Base-by-base conservation (phyloP, 225 moss, liverwort and hornwort species). In the Straminergon stramineum region DNA sequence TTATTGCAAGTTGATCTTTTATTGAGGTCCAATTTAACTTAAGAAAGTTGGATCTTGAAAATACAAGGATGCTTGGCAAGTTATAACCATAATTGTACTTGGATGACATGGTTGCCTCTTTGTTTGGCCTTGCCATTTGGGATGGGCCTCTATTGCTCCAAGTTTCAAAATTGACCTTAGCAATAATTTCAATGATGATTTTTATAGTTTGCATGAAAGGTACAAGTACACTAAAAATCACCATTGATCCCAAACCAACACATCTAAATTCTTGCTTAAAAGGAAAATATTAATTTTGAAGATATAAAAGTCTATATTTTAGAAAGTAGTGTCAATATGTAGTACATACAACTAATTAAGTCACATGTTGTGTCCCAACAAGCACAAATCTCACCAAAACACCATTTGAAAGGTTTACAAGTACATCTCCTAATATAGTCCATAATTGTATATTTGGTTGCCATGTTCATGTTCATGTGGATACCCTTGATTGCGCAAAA, bases 291-390 rank as follows among this genome's bases (percentile, higher is more conserved):
- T 13, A 27, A 17, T 28, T 17, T 45, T 74, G 30, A 45, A 0
- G 2, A 10, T 17, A 0, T 45, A 17, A 17, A 43, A 2, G 0
- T 22, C 0, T 45, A 3, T 17, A 74, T 10, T 17, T 16, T 51
- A 75, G 12, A 51, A 2, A 11, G 2, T 12, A 52, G 11, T 32
- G 7, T 32, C 2, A 32, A 30, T 20, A 1, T 31, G 11, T 75
- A 0, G 19, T 7, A 32, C 34, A 52, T 13, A 32, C 0, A 1
- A 31, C 7, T 12, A 75, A 51, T 51, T 32, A 2, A 20, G 51
- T 52, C 32, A 52, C 21, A 20, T 13, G 2, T 15, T 52, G 20
- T 20, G 0, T 32, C 20, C 0, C 0, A 0, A 20, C 7, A 32
- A 0, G 0, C 0, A 0, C 32, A 51, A 32, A 51, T 51, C 5